Evolutionary conservation across 2,329 filamentous ascomycete genomes (phyloP).

Genomic region (Podosphaera fusca): DNA sequence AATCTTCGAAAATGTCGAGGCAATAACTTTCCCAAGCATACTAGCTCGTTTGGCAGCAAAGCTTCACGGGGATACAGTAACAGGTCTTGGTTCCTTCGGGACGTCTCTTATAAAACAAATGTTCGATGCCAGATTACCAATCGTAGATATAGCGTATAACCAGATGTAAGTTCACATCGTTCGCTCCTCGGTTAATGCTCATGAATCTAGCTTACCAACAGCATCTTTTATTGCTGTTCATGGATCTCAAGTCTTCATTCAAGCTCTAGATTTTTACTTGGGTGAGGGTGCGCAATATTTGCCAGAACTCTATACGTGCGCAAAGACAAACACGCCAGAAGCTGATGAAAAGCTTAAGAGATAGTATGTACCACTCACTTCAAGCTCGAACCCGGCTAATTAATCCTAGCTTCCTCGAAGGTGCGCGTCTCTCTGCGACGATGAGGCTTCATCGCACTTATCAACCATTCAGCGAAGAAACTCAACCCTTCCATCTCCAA

Average conservation of each 20-base stretch:
- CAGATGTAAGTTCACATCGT: slow-evolving; percentile 9
- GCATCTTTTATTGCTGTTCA: slow-evolving; percentile 44
- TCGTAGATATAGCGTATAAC: slow-evolving; percentile 34
- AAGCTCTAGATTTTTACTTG: slow-evolving; percentile 52
- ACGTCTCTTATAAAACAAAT: slow-evolving; percentile 40
- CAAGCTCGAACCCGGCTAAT: slow-evolving; percentile 1
- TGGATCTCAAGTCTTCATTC: slow-evolving; percentile 48
- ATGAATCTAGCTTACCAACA: slow-evolving; percentile 23
- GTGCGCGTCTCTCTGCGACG: slow-evolving; percentile 40
- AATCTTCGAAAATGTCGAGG: slow-evolving; percentile 42
- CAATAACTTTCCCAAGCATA: slow-evolving; percentile 26
- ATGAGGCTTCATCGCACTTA: slow-evolving; percentile 31
- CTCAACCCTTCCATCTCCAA: slow-evolving; percentile 23
- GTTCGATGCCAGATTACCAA: slow-evolving; percentile 35
- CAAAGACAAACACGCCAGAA: slow-evolving; percentile 29
- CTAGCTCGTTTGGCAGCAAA: slow-evolving; percentile 27
- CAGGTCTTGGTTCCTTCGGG: slow-evolving; percentile 39
- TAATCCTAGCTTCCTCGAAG: slow-evolving; percentile 35
- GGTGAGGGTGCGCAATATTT: slow-evolving; percentile 31
- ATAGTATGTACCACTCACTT: slow-evolving; percentile 17
- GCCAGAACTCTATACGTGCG: slow-evolving; percentile 34
- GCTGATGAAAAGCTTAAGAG: slow-evolving; percentile 40
- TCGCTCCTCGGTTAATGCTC: not conserved
- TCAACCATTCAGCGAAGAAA: slow-evolving; percentile 17
- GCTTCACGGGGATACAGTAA: slow-evolving; percentile 24